Evolutionary conservation across 371 early-diverging fungal species (phyloP).

Genomic region (Cokeromyces recurvatus): DNA sequence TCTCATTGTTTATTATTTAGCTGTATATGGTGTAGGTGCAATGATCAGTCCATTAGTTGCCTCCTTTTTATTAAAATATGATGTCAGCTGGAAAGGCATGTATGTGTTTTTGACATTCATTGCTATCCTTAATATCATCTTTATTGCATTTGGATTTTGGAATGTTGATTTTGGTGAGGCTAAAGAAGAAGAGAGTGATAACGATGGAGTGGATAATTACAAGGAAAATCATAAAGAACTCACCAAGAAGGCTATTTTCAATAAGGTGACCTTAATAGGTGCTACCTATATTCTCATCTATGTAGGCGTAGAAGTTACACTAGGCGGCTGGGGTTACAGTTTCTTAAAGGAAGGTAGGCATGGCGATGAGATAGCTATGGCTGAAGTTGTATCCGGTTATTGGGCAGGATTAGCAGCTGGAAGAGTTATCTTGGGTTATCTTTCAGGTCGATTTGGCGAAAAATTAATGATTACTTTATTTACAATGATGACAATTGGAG

Average conservation of each 20-base stretch:
- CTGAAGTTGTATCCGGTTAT: constrained; percentile 22
- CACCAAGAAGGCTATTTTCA: constrained; percentile 18
- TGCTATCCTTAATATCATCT: constrained; percentile 13
- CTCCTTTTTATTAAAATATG: constrained; percentile 13
- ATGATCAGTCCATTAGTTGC: constrained; percentile 29
- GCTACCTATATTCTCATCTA: constrained; percentile 29
- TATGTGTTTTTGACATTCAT: constrained; percentile 20
- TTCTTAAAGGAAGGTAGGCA: constrained; percentile 29
- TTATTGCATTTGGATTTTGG: constrained; percentile 17
- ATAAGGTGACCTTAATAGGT: constrained; percentile 22
- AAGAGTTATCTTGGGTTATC: constrained; percentile 26
- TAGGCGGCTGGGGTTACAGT: constrained; percentile 31
- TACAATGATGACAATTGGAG: constrained; percentile 13
- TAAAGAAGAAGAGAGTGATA: background rate
- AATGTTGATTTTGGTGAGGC: constrained; percentile 10
- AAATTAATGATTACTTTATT: constrained; percentile 25
- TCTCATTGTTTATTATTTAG: constrained; percentile 6
- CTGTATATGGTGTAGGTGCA: constrained; percentile 33
- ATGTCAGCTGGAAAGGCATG: constrained; percentile 23
- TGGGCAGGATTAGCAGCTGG: constrained; percentile 33
- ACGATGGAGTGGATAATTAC: background rate
- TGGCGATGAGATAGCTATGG: constrained; percentile 19
- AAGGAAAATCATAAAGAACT: constrained; percentile 6
- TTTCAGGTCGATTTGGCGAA: constrained; percentile 26
- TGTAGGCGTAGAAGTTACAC: constrained; percentile 34